A percentile compares a stretch with the other conserved stretches of the same genome.
phyloP scores from a whole-genome alignment of 345 rosid species.

The Arabidopsis thaliana region DNA sequence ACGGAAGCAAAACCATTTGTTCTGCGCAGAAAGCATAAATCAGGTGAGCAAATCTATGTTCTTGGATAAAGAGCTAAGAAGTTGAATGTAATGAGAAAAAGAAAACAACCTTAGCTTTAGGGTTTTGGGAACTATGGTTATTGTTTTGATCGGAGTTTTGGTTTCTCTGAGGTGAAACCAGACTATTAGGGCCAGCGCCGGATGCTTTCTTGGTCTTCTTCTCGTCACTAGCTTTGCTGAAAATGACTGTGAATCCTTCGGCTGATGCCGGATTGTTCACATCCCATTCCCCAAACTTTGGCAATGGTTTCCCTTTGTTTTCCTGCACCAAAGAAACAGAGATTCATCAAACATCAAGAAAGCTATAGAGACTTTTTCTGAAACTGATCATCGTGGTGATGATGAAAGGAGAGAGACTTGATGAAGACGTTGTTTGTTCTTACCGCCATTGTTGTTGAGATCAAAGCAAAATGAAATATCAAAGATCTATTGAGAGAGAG shows the following conservation, averaged over 20 bases:
- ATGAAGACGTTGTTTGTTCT: conserved; percentile 9
- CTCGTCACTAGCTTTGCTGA: conserved; percentile 68
- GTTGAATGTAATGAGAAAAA: conserved; percentile 2
- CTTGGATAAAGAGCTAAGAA: neutral
- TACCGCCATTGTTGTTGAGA: conserved; percentile 47
- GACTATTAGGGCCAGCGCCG: conserved; percentile 31
- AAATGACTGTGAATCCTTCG: conserved; percentile 63
- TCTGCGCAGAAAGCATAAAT: conserved; percentile 35
- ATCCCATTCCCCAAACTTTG: conserved; percentile 73
- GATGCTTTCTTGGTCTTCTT: conserved; percentile 55
- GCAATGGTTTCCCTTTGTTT: conserved; percentile 59
- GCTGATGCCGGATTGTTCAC: conserved; percentile 65
- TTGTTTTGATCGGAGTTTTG: conserved; percentile 33
- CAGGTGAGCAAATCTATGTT: conserved; percentile 32
- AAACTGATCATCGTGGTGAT: neutral
- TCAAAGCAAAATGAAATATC: conserved; percentile 7
- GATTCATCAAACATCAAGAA: conserved; percentile 7
- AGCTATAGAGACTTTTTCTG: neutral
- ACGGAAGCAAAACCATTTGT: conserved; percentile 48
- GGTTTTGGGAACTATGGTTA: conserved; percentile 31
- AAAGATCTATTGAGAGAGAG: conserved; percentile 28
- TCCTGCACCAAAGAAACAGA: conserved; percentile 32
- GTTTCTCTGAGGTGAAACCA: conserved; percentile 40
- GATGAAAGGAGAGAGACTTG: neutral
- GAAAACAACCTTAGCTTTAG: conserved; percentile 38